A percentile compares a stretch with the other conserved stretches of the same genome.
Evolutionary conservation across 2,329 filamentous ascomycete species (phyloP).

Genomic region (Diaporthe citriasiana): DNA sequence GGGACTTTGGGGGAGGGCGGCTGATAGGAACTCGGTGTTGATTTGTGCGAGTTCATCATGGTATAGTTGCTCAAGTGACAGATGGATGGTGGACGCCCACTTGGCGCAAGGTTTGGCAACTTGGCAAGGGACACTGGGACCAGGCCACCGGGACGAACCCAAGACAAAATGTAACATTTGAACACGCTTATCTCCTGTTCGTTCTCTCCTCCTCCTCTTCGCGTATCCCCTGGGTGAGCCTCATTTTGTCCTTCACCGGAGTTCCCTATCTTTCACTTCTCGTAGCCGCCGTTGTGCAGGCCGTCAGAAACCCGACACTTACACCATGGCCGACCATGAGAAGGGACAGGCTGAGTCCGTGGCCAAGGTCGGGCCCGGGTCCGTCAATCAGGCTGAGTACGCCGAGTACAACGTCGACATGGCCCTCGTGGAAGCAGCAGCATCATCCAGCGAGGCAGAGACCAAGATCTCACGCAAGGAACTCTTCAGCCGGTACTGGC

Average conservation of each 20-base stretch:
- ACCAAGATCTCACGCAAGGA: constrained; percentile 18
- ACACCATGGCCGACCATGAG: constrained; percentile 20
- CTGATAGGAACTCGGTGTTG: constrained; percentile 15
- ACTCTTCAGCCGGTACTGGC: constrained; percentile 24
- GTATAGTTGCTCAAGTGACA: constrained; percentile 10
- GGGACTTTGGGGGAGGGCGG: constrained; percentile 18
- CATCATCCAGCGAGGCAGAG: constrained; percentile 11
- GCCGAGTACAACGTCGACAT: constrained; percentile 15
- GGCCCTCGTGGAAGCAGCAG: constrained; percentile 22
- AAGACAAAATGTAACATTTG: constrained; percentile 14
- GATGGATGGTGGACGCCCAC: constrained; percentile 14
- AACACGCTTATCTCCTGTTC: neutral
- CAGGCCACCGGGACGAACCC: constrained; percentile 9
- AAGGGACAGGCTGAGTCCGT: constrained; percentile 18
- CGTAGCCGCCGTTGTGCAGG: neutral
- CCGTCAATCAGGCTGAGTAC: constrained; percentile 13
- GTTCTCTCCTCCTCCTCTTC: neutral
- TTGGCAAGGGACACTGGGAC: constrained; percentile 19
- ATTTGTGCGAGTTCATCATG: constrained; percentile 24
- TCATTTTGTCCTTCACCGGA: constrained; percentile 7
- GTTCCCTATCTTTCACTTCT: neutral
- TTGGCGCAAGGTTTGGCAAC: constrained; percentile 31
- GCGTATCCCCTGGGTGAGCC: neutral
- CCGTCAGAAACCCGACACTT: constrained; percentile 5
- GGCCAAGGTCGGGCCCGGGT: constrained; percentile 2